phyloP scores from a whole-genome alignment of 2,329 filamentous ascomycete species.

The Penicillium sp. region DNA sequence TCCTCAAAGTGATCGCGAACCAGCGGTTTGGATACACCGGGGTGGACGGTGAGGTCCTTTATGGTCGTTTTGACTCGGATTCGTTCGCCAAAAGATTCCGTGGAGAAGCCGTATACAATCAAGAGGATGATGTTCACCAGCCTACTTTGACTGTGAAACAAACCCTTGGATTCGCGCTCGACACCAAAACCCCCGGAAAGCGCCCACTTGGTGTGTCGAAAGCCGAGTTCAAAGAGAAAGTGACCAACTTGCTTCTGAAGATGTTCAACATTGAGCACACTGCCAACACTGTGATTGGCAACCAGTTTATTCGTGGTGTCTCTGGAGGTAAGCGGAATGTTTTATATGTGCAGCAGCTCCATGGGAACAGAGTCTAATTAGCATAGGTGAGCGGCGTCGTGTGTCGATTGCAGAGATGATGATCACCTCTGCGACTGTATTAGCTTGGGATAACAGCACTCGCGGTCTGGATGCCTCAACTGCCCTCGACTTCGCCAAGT shows the following conservation, averaged over 20 bases:
- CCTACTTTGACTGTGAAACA: slow-evolving; percentile 84
- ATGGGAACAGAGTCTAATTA: not conserved
- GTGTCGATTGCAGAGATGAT: slow-evolving; percentile 83
- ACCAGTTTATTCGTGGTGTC: slow-evolving; percentile 75
- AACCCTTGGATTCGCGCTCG: slow-evolving; percentile 78
- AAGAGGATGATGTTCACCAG: slow-evolving; percentile 82
- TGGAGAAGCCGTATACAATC: slow-evolving; percentile 81
- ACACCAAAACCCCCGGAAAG: slow-evolving; percentile 80
- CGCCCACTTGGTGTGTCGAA: slow-evolving; percentile 71
- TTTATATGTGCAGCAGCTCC: not conserved
- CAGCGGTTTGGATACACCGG: slow-evolving; percentile 62
- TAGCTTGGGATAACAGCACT: slow-evolving; percentile 74
- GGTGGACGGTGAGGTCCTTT: slow-evolving; percentile 68
- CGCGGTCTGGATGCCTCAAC: slow-evolving; percentile 67
- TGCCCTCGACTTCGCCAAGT: slow-evolving; percentile 65
- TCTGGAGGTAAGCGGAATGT: slow-evolving; percentile 49
- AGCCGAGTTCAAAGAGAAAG: slow-evolving; percentile 70
- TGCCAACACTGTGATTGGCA: slow-evolving; percentile 77
- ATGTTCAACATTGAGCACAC: slow-evolving; percentile 97
- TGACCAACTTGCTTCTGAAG: slow-evolving; percentile 71
- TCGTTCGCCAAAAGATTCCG: slow-evolving; percentile 70
- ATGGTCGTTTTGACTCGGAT: slow-evolving; percentile 68
- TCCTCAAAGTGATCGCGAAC: slow-evolving; percentile 66
- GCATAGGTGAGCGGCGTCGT: slow-evolving; percentile 67
- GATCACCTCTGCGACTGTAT: slow-evolving; percentile 67